Base-by-base conservation (phyloP, 1,284 basidiomycete genomes). In the Apiotrichum siamense region DNA sequence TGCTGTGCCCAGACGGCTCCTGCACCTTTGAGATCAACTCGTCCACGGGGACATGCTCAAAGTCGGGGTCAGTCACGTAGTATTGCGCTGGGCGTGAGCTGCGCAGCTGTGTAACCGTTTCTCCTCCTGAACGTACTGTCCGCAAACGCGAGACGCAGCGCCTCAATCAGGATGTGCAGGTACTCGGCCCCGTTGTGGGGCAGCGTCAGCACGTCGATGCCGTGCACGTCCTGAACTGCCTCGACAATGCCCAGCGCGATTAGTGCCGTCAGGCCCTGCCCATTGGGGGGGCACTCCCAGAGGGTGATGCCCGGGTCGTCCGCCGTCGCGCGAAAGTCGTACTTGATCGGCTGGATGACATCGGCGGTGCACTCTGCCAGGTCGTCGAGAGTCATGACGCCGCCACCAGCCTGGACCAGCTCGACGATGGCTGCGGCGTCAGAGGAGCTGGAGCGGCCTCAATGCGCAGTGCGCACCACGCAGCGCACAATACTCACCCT, bases 201-300 rank as follows among this genome's bases (percentile, higher is more conserved):
- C 74, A 93, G 78, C 57, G 88, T 81, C 21, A 84, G 71, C 1
- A 97, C 74, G 50, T 79, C 80, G 26, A 85, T 79, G 50, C 82
- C 81, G 3, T 85, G 84, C 64, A 84, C 80, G 46, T 81, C 81
- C 72, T 94, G 85, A 21, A 94, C 79, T 26, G 81, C 82, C 63
- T 97, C 93, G 39, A 98, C 76, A 50, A 98, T 90, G 1, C 92
- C 93, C 10, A 97, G 79, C 6, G 91, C 88, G 43, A 97, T 76
- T 4, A 97, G 79, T 0, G 93, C 89, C 1, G 88, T 90, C n/a
- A 97, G 81, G 71, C 87, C 92, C 81, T 96, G 92, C 11, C 92
- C 90, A 67, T 94, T 96, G 0, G 91, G 90, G 6, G 90, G 90
- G 63, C 89, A 92, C 83, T 72, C 68, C 50, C 78, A 66, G 52